Conservation (phyloP, 2,329 filamentous ascomycete species). For the Botrytis pseudocinerea region DNA sequence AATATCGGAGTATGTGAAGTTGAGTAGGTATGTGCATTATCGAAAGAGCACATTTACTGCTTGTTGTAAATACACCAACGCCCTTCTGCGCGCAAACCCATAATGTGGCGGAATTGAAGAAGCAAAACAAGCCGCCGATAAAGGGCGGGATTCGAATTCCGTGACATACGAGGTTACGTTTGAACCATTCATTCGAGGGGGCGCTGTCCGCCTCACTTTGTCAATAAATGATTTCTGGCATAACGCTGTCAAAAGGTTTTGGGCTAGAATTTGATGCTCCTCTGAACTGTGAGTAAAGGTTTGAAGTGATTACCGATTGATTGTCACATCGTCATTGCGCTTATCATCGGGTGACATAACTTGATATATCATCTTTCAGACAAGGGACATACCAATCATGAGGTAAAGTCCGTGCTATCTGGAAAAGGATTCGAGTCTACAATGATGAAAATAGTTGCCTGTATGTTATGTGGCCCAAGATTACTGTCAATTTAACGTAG, state of each 20-base stretch:
- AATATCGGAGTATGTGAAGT: background rate
- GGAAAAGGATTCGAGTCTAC: background rate
- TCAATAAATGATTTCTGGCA: background rate
- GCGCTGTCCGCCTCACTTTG: conserved; percentile 13
- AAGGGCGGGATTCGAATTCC: background rate
- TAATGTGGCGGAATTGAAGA: background rate
- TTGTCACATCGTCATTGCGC: background rate
- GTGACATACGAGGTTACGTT: background rate
- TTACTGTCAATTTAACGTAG: background rate
- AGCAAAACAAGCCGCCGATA: background rate
- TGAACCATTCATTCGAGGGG: background rate
- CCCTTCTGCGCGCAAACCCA: background rate
- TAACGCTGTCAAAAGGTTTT: background rate
- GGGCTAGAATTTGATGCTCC: background rate
- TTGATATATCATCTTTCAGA: background rate
- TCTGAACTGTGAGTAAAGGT: background rate
- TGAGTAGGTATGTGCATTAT: conserved; percentile 1
- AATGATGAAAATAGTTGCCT: background rate
- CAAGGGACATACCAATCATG: background rate
- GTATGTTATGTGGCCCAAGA: background rate
- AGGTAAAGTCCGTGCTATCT: background rate
- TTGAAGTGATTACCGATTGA: background rate
- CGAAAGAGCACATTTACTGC: background rate
- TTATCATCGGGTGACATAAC: conserved; percentile 4
- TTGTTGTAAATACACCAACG: background rate